Evolutionary conservation across 441 rosid species (phyloP).

Genomic region (Adansonia madagascariensis): DNA sequence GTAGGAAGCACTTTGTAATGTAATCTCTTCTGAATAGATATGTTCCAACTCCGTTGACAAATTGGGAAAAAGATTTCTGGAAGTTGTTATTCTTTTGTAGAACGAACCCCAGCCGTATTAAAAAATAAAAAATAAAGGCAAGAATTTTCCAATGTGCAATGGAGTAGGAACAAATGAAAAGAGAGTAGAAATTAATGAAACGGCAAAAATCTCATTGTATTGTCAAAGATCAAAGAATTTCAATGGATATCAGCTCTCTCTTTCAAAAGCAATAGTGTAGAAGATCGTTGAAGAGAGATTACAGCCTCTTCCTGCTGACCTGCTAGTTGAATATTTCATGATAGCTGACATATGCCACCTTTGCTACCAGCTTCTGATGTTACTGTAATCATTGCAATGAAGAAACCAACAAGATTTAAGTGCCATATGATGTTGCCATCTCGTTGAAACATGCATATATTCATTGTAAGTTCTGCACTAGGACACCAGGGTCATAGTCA

Average conservation of each 20-base stretch:
- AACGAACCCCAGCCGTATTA: too few relatives aligned
- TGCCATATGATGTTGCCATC: slow-evolving; percentile 3
- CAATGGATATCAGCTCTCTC: neutral
- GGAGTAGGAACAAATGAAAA: neutral
- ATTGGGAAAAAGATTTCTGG: neutral
- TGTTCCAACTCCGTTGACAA: neutral
- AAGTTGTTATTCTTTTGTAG: too few relatives aligned
- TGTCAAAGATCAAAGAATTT: slow-evolving; percentile 5
- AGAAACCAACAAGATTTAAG: neutral
- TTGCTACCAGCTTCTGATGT: neutral
- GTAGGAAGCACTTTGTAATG: too few relatives aligned
- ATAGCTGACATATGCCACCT: neutral
- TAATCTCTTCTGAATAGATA: neutral
- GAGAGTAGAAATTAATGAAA: neutral
- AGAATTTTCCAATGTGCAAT: neutral
- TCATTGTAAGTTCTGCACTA: slow-evolving; percentile 1
- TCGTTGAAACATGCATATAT: slow-evolving; percentile 8
- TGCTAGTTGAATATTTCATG: neutral
- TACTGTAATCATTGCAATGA: slow-evolving; percentile 21
- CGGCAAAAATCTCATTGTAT: neutral
- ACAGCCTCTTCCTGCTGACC: too few relatives aligned
- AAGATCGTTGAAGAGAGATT: too few relatives aligned
- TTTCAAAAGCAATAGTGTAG: neutral
- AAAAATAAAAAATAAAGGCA: too few relatives aligned
- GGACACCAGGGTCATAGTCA: slow-evolving; percentile 6